These are phyloP conservation scores for Xerocomellus chrysenteron DNA, from an alignment of 768 basidiomycete genomes.

Conservation along the genomic window DNA sequence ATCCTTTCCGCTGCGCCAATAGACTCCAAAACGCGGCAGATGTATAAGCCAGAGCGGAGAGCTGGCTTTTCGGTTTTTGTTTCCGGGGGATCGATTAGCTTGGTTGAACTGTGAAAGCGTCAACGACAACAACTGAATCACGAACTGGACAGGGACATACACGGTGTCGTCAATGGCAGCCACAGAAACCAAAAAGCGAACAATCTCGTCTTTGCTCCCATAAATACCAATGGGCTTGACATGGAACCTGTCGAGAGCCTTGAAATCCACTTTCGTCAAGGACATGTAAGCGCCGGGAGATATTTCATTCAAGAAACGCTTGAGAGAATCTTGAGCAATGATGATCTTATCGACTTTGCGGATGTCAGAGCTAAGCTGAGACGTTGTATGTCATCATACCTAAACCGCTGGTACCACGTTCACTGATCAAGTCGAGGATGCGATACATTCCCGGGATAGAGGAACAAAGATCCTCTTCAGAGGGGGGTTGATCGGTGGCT, in stretches of 20 bases:
- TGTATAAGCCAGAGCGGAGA: constrained; percentile 53
- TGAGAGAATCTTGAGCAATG: constrained; percentile 53
- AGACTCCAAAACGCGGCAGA: constrained; percentile 29
- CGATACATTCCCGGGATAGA: constrained; percentile 48
- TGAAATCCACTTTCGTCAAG: constrained; percentile 58
- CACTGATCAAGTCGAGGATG: constrained; percentile 53
- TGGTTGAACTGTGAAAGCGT: constrained; percentile 11
- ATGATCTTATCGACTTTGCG: constrained; percentile 59
- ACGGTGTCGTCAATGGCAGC: constrained; percentile 36
- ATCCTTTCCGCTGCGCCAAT: constrained; percentile 21
- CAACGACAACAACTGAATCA: background rate
- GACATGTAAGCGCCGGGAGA: constrained; percentile 53
- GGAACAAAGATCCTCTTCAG: constrained; percentile 25
- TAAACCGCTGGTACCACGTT: constrained; percentile 49
- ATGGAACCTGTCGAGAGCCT: constrained; percentile 43
- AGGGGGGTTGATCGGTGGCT: constrained; percentile 1
- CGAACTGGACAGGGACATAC: constrained; percentile 34
- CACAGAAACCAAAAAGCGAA: constrained; percentile 43
- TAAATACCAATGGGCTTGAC: constrained; percentile 57
- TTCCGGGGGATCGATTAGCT: constrained; percentile 7
- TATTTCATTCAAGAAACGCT: constrained; percentile 45
- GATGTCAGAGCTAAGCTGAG: background rate
- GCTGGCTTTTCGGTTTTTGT: constrained; percentile 10
- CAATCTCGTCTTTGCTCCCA: constrained; percentile 52
- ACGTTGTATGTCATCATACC: constrained; percentile 35